phyloP scores from a whole-genome alignment of 1,284 basidiomycete genomes.

The Leccinum griseonigrum region DNA sequence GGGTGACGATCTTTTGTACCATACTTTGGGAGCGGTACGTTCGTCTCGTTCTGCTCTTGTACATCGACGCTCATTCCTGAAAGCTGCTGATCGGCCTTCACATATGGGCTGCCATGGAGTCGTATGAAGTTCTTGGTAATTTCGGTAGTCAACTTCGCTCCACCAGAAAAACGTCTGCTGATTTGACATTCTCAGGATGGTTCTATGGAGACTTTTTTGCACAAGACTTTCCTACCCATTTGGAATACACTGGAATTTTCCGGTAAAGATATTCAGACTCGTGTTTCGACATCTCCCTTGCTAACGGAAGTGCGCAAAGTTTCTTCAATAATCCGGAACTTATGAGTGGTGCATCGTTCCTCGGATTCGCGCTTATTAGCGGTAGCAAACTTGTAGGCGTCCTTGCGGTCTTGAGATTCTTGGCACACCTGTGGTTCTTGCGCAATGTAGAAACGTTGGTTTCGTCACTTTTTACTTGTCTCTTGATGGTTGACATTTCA shows the following conservation, averaged over 20 bases:
- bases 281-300: neutral
- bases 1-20: slow-evolving; percentile 86
- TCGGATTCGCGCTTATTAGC: slow-evolving; percentile 89
- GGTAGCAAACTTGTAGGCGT: slow-evolving; percentile 84
- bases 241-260: slow-evolving; percentile 97
- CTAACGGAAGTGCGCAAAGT: slow-evolving; percentile 13
- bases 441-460: slow-evolving; percentile 83
- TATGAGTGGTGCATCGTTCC: slow-evolving; percentile 94
- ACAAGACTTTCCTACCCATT: slow-evolving; percentile 85
- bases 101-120: slow-evolving; percentile 88
- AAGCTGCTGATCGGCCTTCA: slow-evolving; percentile 88
- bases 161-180: slow-evolving; percentile 1
- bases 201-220: slow-evolving; percentile 99
- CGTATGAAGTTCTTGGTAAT: slow-evolving; percentile 89
- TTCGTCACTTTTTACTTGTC: neutral
- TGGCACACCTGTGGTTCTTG: slow-evolving; percentile 92
- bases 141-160: slow-evolving; percentile 57
- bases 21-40: slow-evolving; percentile 79
- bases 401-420: slow-evolving; percentile 82
- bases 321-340: slow-evolving; percentile 90
- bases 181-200: slow-evolving; percentile 64
- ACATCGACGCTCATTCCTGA: neutral
- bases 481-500: neutral
- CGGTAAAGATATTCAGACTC: slow-evolving; percentile 44
- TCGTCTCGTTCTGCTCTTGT: neutral